These are phyloP conservation scores for Spergularia bocconei DNA, from an alignment of 148 eudicot genomes.

Conservation along the genomic window DNA sequence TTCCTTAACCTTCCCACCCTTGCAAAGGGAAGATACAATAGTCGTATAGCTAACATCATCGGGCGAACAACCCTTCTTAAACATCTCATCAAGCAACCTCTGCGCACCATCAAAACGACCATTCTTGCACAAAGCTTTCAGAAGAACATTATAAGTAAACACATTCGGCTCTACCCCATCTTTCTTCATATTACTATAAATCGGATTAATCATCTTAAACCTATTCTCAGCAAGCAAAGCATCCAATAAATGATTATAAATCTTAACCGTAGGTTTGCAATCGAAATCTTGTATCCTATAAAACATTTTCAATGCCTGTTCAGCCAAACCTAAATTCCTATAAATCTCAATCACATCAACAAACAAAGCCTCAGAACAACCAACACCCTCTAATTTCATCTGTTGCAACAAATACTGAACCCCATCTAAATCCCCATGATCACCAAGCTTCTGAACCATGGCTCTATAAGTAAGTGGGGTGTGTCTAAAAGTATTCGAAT, in stretches of 20 bases:
- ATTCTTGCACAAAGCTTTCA: conserved; percentile 87
- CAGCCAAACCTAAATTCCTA: conserved; percentile 49
- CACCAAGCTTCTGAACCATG: conserved; percentile 70
- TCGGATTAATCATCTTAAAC: conserved; percentile 65
- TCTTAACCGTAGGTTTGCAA: conserved; percentile 65
- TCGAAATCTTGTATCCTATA: conserved; percentile 72
- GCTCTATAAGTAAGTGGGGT: conserved; percentile 60
- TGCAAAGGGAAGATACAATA: conserved; percentile 61
- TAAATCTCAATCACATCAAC: conserved; percentile 57
- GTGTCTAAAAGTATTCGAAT: conserved; percentile 56
- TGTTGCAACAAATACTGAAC: conserved; percentile 80
- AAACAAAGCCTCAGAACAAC: conserved; percentile 66
- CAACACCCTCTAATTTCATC: conserved; percentile 68
- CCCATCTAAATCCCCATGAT: conserved; percentile 51
- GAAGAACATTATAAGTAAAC: conserved; percentile 76
- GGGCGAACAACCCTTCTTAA: conserved; percentile 70
- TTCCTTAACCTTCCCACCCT: conserved; percentile 58
- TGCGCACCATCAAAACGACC: conserved; percentile 60
- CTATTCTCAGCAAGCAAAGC: conserved; percentile 68
- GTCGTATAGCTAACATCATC: conserved; percentile 84
- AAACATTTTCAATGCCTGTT: conserved; percentile 72
- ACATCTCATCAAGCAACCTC: conserved; percentile 78
- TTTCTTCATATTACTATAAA: conserved; percentile 73
- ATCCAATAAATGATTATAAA: conserved; percentile 77
- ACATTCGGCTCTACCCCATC: conserved; percentile 80